Evolutionary conservation across 129 eudicot genomes (phyloP), one percentile per base, ranked within the genome.

Genomic region (Chrysanthemum makinoi): DNA sequence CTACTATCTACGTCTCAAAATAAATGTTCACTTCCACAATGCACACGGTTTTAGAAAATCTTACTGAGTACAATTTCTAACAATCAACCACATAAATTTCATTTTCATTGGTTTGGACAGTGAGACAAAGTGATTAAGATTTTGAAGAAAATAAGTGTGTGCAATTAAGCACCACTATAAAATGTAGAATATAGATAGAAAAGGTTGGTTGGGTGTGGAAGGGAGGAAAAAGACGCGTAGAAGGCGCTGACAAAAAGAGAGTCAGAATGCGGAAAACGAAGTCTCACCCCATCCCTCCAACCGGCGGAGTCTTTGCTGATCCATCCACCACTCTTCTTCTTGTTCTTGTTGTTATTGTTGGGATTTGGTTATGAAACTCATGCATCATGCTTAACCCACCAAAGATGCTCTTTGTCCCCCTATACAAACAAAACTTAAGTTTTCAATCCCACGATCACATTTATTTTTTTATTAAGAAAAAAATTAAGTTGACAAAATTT

Each of bases 241-340:
- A 39, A 62, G 77, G 77, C 77, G 77, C 77, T 73, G 77, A 73
- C 77, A 62, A n/a, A 69, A 69, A 35, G 71, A 66, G 54, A 57
- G 61, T 50, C 39, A 26, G 65, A 5, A 28, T 11, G 65, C 49
- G 60, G 70, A 73, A 30, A 69, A 62, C 77, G 77, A 73, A 56
- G 62, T 57, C 65, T 26, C 16, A 22, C 39, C 60, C 80, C 73
- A 76, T 76, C 75, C 75, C 74, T 77, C 74, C 81, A 77, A 77
- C 81, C 81, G 75, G 81, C 81, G 81, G 81, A 77, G 15, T 77
- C 33, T n/a, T 24, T 69, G 81, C 81, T 77, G 81, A 77, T 49
- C 75, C 75, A 65, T n/a, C 70, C 70, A 61, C 70, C 80, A 48
- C 65, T 57, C 26, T 57, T 22, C 58, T 24, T 28, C 33, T 50